Base-by-base conservation (phyloP, 1,284 basidiomycete species). In the Rugosomyces carneus region DNA sequence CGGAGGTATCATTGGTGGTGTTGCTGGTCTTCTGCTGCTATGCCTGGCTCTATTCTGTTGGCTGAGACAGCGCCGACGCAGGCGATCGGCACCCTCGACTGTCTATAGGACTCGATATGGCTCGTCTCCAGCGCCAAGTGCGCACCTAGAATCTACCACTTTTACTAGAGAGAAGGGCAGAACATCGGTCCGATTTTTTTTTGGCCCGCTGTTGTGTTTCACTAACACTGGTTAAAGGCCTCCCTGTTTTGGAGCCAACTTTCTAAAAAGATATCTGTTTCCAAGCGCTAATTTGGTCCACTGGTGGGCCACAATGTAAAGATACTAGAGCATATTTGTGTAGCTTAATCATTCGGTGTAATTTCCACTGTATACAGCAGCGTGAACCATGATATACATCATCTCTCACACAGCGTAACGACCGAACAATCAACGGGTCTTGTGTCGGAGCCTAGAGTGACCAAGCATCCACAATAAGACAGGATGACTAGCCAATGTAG, bases 401-500 rank as follows among this genome's bases (percentile, higher is more conserved):
- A n/a, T n/a, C n/a, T n/a, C n/a, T n/a, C n/a, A n/a, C n/a, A n/a
- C n/a, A n/a, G n/a, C n/a, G n/a, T n/a, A n/a, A n/a, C n/a, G n/a
- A n/a, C n/a, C n/a, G n/a, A n/a, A n/a, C n/a, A n/a, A n/a, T 29
- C 27, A 9, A 29, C 10, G 19, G 19, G 13, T n/a, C n/a, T n/a
- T n/a, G n/a, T 45, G 42, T 38, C 51, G 71, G 71, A 70, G 67
- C 76, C 74, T 76, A 70, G 78, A 79, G 80, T 82, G 80, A 82
- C 80, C 69, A 70, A 50, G 47, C 67, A 69, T 67, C 72, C 73
- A 55, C 51, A 51, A 39, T 51, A 56, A 51, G 32, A 34, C 61
- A 67, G 72, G 69, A 75, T 67, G 71, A 57, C 63, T 72, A 65
- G 80, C 80, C 80, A 79, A 80, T 78, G 75, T 40, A 73, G 75